Base-by-base conservation (phyloP, 1,284 basidiomycete species). In the Ceratorhiza oryzae-sativae region DNA sequence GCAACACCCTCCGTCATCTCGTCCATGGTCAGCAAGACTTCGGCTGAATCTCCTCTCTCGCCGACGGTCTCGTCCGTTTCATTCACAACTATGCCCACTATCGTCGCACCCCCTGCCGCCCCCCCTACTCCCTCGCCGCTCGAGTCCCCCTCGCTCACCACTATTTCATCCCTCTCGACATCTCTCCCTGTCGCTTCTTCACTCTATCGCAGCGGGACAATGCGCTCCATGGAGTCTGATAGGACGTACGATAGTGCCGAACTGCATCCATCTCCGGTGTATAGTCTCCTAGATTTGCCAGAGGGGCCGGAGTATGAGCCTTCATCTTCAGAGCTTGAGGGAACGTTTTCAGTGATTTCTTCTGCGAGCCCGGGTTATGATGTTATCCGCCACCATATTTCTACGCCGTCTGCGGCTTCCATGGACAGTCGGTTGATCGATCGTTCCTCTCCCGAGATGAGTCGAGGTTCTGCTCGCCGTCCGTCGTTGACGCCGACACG, bases 171-270 rank as follows among this genome's bases (percentile, higher is more conserved):
- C 23, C 36, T 23, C 9, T 15, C 55, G 12, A 32, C 45, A 12
- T 58, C 65, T 15, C 18, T 39, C 25, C 30, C 53, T 15, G 42
- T 56, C 5, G 15, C 39, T 34, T 36, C 51, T 15, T 25, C 51
- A 23, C 8, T 68, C 10, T 20, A 20, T 20, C 51, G 51, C 15
- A 15, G 18, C 51, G 51, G 23, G 39, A 73, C 73, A 9, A 58
- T 67, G 9, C 71, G 72, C 13, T 72, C 73, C 2, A 86, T 88
- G 13, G 77, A 76, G 53, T 77, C 74, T n/a, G 72, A 75, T 25
- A 76, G 81, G 9, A 89, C 90, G 0, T 92, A 89, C 74, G 90
- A 91, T 41, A 90, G 90, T 0, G 88, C 88, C 0, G 79, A 89
- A 18, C 80, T 92, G 25, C 82, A 82, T 10, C 88, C 90, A 0